Evolutionary conservation across 805 yeast species (phyloP), one percentile per base, ranked within the genome.

Genomic region (Candida ipomoeae): DNA sequence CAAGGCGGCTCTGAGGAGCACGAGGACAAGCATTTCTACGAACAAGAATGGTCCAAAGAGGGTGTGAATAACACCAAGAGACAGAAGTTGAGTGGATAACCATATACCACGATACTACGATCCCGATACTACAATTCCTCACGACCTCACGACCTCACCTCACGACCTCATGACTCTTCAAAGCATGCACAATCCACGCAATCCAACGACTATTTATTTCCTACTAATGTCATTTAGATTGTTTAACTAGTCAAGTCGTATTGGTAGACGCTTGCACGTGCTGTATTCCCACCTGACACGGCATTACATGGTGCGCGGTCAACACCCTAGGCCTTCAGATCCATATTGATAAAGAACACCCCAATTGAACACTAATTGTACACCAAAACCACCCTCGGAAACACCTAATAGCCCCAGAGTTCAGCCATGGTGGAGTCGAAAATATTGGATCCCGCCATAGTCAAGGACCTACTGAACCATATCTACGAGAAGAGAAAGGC

Each of bases 401-500:
- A 26, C 29, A 3, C 29, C 11, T 8, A 26, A 10, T 8, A 26
- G 11, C 29, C 29, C 11, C 29, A 26, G 5, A 8, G 3, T 26
- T 26, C 11, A 26, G 11, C 29, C 13, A 56, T 58, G 65, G 56
- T 55, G 17, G 67, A 65, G 26, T 56, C 62, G 37, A 49, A 45
- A 33, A 62, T 70, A 14, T 58, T 73, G 47, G 77, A 71, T 46
- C 58, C 64, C 29, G 60, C 71, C 7, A 58, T 71, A 32, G 60
- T 73, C 48, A 74, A 74, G 62, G 78, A 74, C 51, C 61, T 74
- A 15, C 72, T 75, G 53, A 73, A 74, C 52, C 75, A 72, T 51
- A 73, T 73, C 44, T 74, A 74, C 52, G 78, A 74, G 55, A 74
- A 74, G 51, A 65, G 78, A 39, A 74, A 74, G 52, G 78, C 77